Base-by-base conservation (phyloP, 2,329 filamentous ascomycete genomes). In the Dactylellina leptospora region DNA sequence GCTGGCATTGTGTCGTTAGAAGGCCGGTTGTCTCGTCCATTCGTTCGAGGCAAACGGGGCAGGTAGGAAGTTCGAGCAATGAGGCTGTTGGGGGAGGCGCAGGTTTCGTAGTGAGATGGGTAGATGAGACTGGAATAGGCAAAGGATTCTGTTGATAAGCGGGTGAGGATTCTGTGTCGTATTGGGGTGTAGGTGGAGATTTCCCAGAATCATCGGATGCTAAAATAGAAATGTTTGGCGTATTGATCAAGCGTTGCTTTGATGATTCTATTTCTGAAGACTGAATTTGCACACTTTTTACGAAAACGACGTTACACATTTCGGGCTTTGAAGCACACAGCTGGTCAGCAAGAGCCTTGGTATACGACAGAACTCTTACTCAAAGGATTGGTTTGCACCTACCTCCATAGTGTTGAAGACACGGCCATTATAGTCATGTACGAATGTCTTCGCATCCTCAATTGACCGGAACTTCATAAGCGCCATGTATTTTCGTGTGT, bases 11-110 rank as follows among this genome's bases (percentile, higher is more conserved):
- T 40, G 97, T 97, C 0, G 95, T 99, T 78, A 99, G 86, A 1
- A 99, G 83, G 0, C 95, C 95, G 0, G 92, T 96, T 0, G 93
- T 97, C 79, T 97, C 93, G 77, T 99, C 95, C 95, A 99, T 99
- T 50, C 93, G 89, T 79, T 99, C 95, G 3, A 99, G 85, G 75
- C 95, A 99, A 8, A 99, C 95, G 0, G 95, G 93, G 75, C 95
- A 99, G 0, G 95, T 97, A 1, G 95, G 95, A 10, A 99, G 83
- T 81, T 99, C 95, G 59, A 96, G 85, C 1, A 97, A 84, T 53
- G 91, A 90, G 0, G 93, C 90, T 0, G 93, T 96, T 1, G 86
- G 86, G n/a, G 87, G 87, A 10, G 87, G 85, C n/a, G 86, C 81
- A 9, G 87, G 87, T 77, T 88, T 89, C 5, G 82, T 82, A 1